These are phyloP conservation scores for Tuber aestivum DNA, from an alignment of 495 filamentous ascomycete genomes.

Conservation along the genomic window DNA sequence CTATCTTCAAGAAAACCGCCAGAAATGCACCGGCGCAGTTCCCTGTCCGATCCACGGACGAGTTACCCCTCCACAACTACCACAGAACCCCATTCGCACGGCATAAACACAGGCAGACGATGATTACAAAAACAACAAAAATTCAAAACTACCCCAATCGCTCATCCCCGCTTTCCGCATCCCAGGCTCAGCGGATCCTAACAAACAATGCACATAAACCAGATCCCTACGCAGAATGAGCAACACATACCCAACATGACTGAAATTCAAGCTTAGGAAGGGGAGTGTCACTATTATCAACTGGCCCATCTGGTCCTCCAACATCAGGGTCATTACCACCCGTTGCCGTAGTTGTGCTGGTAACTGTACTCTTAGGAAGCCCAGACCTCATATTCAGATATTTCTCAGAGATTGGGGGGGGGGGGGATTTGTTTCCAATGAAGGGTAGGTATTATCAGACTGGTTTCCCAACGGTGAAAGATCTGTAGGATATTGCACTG, in stretches of 20 bases:
- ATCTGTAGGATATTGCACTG: too few species aligned
- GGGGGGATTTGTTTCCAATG: too few species aligned
- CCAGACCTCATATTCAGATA: neutral
- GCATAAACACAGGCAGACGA: too few species aligned
- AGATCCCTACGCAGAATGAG: neutral
- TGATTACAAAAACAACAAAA: neutral
- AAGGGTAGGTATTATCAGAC: too few species aligned
- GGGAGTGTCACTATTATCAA: neutral
- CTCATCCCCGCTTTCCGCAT: neutral
- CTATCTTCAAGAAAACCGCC: too few species aligned
- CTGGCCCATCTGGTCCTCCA: neutral
- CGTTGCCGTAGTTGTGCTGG: neutral
- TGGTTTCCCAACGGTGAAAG: too few species aligned
- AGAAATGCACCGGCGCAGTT: too few species aligned
- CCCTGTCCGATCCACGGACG: too few species aligned
- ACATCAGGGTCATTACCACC: neutral
- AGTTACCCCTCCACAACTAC: too few species aligned
- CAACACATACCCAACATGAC: too few species aligned
- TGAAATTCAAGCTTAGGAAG: neutral
- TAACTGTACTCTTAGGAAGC: neutral
- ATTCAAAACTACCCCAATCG: neutral
- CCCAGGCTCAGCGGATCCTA: neutral
- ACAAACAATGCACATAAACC: neutral
- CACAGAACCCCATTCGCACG: too few species aligned
- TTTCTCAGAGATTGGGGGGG: too few species aligned